These are phyloP conservation scores for Maudiozyma bulderi DNA, from an alignment of 805 yeast species.

Conservation along the genomic window DNA sequence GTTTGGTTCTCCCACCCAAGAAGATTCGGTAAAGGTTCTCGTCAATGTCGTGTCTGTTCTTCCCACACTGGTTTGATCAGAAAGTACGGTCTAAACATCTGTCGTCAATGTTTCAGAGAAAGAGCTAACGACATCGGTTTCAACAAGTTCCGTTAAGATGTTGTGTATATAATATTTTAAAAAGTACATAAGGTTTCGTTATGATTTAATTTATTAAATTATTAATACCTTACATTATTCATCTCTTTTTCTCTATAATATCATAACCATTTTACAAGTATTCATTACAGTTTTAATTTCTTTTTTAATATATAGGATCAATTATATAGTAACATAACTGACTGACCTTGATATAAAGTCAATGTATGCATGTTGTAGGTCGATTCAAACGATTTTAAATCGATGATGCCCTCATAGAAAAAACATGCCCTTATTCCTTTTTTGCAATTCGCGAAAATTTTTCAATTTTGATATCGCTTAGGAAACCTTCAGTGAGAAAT, in stretches of 20 bases:
- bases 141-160: conserved; percentile 89
- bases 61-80: conserved; percentile 99
- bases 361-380: too few relatives aligned
- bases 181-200: neutral
- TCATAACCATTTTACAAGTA: neutral
- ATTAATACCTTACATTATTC: neutral
- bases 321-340: neutral
- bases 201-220: neutral
- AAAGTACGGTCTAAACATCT: conserved; percentile 98
- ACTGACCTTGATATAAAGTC: too few relatives aligned
- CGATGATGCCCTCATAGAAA: too few relatives aligned
- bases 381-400: too few relatives aligned
- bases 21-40: conserved; percentile 99
- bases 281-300: neutral
- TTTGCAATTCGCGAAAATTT: too few relatives aligned
- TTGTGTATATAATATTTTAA: neutral
- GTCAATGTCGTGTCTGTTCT: conserved; percentile 98
- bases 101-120: conserved; percentile 99
- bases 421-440: too few relatives aligned
- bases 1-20: conserved; percentile 99
- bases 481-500: too few relatives aligned
- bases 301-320: neutral
- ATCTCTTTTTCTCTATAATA: neutral
- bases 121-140: conserved; percentile 98
- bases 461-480: too few relatives aligned